phyloP scores from a whole-genome alignment of 208 protist genomes.

The Histomonas meleagridis region DNA sequence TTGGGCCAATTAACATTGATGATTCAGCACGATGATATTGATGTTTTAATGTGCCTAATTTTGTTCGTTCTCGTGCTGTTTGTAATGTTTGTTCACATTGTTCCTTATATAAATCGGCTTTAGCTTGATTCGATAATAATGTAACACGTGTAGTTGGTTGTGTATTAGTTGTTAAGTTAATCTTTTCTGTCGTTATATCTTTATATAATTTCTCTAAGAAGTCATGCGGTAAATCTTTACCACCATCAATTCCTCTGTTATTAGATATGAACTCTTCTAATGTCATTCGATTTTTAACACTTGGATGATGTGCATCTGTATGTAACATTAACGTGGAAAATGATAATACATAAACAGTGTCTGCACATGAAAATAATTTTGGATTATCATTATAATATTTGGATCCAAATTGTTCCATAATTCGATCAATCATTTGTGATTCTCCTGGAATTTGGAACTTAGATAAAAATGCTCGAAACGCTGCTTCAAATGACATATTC shows the following conservation, averaged over 20 bases:
- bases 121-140: neutral
- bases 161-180: neutral
- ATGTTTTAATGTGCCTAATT: no score
- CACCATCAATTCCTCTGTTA: conserved; percentile 47
- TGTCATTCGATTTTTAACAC: conserved; percentile 51
- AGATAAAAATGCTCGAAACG: conserved; percentile 35
- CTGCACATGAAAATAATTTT: conserved; percentile 41
- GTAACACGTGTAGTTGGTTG: no score
- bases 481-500: conserved; percentile 27
- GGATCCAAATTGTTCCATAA: conserved; percentile 52
- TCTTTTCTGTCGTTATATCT: neutral
- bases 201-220: neutral
- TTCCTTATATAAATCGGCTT: neutral
- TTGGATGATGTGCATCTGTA: conserved; percentile 49
- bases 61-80: neutral
- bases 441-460: conserved; percentile 53
- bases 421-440: conserved; percentile 56
- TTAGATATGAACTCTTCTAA: conserved; percentile 47
- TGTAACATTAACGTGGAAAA: conserved; percentile 57
- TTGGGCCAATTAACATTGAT: neutral
- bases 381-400: conserved; percentile 46
- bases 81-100: neutral
- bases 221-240: conserved; percentile 37
- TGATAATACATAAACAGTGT: conserved; percentile 51
- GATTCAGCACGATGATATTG: neutral